phyloP scores from a whole-genome alignment of 148 eudicot genomes.

The Gaultheria prostrata region DNA sequence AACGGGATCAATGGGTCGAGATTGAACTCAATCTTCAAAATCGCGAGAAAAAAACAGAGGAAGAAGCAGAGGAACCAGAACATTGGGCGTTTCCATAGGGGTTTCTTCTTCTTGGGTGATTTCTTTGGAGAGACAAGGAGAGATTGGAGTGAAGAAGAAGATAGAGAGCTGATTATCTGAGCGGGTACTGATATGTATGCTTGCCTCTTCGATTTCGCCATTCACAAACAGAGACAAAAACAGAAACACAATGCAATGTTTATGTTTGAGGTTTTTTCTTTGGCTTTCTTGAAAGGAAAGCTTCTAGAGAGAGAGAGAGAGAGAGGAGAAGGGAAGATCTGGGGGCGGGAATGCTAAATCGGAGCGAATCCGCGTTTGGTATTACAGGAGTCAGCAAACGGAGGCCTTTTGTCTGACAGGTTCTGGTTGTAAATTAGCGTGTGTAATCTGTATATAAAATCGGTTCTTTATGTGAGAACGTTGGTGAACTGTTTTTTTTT shows the following conservation, averaged over 20 bases:
- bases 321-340: slow-evolving; percentile 11
- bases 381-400: slow-evolving; percentile 18
- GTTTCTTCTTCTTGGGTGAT: slow-evolving; percentile 26
- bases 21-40: slow-evolving; percentile 43
- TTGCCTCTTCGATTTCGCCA: slow-evolving; percentile 58
- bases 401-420: slow-evolving; percentile 9
- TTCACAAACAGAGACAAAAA: neutral
- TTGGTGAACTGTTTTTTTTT: neutral
- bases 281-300: slow-evolving; percentile 16
- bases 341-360: slow-evolving; percentile 9
- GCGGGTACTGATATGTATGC: slow-evolving; percentile 80
- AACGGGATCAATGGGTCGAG: slow-evolving; percentile 46
- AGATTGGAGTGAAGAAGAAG: slow-evolving; percentile 62
- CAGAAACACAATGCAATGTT: neutral
- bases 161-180: slow-evolving; percentile 59
- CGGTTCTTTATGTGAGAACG: neutral
- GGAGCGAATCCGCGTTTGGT: slow-evolving; percentile 19
- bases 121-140: slow-evolving; percentile 58
- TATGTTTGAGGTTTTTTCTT: neutral
- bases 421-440: neutral
- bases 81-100: slow-evolving; percentile 34
- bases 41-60: slow-evolving; percentile 47
- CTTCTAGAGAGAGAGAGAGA: slow-evolving; percentile 13
- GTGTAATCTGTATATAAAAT: neutral
- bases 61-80: slow-evolving; percentile 44